Evolutionary conservation across 164 flowering plant genomes (phyloP).

Genomic region (Aristolochia californica): DNA sequence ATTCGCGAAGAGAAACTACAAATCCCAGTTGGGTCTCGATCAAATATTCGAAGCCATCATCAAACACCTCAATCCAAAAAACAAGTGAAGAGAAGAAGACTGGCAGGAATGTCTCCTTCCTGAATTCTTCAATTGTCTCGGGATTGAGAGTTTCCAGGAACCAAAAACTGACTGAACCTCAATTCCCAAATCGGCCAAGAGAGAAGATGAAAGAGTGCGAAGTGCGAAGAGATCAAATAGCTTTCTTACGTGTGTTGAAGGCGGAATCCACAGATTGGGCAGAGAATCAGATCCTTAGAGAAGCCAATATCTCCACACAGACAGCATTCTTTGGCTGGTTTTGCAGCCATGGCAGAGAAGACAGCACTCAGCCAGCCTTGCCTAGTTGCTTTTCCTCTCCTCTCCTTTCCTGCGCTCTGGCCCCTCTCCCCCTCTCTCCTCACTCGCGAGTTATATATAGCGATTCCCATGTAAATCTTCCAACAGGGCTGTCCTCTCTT

Average conservation of each 20-base stretch:
- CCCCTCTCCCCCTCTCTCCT: too few relatives aligned
- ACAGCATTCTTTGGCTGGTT: constrained; percentile 5
- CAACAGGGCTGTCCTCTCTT: neutral
- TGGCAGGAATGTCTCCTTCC: too few relatives aligned
- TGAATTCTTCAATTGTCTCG: too few relatives aligned
- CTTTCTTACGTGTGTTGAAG: constrained; percentile 7
- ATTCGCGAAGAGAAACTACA: too few relatives aligned
- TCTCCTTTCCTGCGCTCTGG: too few relatives aligned
- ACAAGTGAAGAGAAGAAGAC: too few relatives aligned
- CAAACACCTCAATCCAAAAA: too few relatives aligned
- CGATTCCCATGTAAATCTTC: neutral
- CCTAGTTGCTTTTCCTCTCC: neutral
- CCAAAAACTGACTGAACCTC: too few relatives aligned
- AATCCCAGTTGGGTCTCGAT: too few relatives aligned
- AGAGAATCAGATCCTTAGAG: constrained; percentile 6
- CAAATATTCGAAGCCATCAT: too few relatives aligned
- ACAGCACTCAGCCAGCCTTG: neutral
- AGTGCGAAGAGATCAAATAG: constrained; percentile 1
- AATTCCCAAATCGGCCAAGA: neutral
- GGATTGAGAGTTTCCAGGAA: too few relatives aligned
- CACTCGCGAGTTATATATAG: too few relatives aligned
- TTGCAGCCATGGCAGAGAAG: constrained; percentile 3
- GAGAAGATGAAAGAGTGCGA: neutral
- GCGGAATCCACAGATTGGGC: constrained; percentile 9
- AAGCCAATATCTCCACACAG: constrained; percentile 11